Conservation (phyloP, 768 basidiomycete species). For the Suillus americanus region DNA sequence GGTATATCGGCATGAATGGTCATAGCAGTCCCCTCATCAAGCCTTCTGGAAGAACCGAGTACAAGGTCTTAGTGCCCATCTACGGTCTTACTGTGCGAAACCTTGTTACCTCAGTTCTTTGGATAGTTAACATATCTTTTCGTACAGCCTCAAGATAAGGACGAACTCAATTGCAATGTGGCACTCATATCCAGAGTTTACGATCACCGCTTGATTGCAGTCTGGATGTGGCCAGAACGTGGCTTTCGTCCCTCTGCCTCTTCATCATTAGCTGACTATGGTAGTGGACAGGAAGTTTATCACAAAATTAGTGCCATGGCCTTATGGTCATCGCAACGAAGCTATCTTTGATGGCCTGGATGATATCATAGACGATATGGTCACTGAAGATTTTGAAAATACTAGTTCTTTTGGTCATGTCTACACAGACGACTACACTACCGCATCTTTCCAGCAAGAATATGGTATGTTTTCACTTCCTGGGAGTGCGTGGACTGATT, state of each 20-base stretch:
- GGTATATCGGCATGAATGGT: not conserved
- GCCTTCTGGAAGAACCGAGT: not conserved
- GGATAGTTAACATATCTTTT: not conserved
- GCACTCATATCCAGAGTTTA: not conserved
- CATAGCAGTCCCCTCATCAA: not conserved
- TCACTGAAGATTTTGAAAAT: not conserved
- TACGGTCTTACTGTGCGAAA: not conserved
- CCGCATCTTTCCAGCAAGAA: not conserved
- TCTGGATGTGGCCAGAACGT: not conserved
- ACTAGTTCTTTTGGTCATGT: not conserved
- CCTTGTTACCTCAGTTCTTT: not conserved
- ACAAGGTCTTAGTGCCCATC: not conserved
- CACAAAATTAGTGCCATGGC: not conserved
- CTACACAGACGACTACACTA: not conserved
- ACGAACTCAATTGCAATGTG: not conserved
- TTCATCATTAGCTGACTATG: not conserved
- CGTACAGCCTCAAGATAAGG: not conserved
- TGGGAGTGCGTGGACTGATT: not conserved
- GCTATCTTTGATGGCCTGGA: not conserved
- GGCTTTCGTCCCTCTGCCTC: not conserved
- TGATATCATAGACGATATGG: not conserved
- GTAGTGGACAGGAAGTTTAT: not conserved
- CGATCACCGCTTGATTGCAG: not conserved
- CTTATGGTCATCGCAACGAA: too few species aligned
- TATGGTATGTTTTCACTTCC: not conserved